Conservation (phyloP, 192 early-diverging fungal genomes). For the Mortierella hygrophila region DNA sequence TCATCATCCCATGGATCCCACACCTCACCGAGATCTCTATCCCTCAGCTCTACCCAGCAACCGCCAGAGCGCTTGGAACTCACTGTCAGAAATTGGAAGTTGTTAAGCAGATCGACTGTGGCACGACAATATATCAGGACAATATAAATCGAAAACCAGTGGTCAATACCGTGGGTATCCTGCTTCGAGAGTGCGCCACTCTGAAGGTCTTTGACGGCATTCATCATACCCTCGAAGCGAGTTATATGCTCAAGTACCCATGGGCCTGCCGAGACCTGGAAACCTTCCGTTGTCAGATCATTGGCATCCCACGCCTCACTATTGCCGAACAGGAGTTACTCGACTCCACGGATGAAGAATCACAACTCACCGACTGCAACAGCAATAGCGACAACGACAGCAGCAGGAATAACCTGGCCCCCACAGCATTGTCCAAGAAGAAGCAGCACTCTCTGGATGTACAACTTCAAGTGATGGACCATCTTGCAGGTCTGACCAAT, state of each 20-base stretch:
- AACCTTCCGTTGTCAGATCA: background rate
- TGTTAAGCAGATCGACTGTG: background rate
- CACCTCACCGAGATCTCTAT: background rate
- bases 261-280: background rate
- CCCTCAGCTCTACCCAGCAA: background rate
- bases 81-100: background rate
- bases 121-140: background rate
- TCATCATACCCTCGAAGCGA: background rate
- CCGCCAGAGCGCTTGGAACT: background rate
- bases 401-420: background rate
- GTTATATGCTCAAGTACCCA: background rate
- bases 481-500: background rate
- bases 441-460: background rate
- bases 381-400: background rate
- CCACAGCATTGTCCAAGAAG: background rate
- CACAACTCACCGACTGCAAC: background rate
- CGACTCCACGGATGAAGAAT: background rate
- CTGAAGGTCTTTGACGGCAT: background rate
- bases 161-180: background rate
- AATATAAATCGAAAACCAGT: background rate
- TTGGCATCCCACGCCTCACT: background rate
- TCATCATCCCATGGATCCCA: background rate
- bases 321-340: background rate
- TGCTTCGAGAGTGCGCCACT: background rate
- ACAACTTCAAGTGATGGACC: background rate